Evolutionary conservation across 805 yeast genomes (phyloP).

Genomic region (Candida caryicola): DNA sequence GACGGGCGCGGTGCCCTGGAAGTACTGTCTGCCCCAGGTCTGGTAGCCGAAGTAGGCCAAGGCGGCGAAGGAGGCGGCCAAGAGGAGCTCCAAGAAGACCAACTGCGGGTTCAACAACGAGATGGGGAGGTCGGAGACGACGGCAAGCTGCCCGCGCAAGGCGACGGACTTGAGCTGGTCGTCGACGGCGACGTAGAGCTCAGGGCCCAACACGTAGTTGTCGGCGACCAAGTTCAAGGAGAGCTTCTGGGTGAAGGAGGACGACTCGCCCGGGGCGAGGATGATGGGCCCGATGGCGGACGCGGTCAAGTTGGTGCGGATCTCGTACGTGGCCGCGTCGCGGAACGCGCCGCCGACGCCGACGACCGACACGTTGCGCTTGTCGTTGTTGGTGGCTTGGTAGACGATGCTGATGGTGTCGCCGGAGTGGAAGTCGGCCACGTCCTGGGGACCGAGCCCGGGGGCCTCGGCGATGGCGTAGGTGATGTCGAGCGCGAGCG

Average conservation of each 20-base stretch:
- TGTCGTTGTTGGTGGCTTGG: conserved; percentile 53
- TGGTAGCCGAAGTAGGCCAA: conserved; percentile 41
- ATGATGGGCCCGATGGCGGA: conserved; percentile 60
- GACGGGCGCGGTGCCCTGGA: conserved; percentile 37
- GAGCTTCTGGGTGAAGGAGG: conserved; percentile 55
- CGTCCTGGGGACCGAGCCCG: conserved; percentile 33
- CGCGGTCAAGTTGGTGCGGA: conserved; percentile 60
- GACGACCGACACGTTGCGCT: conserved; percentile 47
- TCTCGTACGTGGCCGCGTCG: conserved; percentile 51
- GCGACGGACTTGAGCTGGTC: conserved; percentile 53
- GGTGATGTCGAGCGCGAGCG: conserved; percentile 44
- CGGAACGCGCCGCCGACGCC: conserved; percentile 70
- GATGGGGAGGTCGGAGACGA: conserved; percentile 61
- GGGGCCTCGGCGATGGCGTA: conserved; percentile 50
- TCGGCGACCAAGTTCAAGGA: conserved; percentile 57
- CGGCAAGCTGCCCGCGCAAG: conserved; percentile 55
- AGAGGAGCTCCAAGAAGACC: conserved; percentile 55
- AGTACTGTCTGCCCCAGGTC: conserved; percentile 45
- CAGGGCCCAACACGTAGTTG: conserved; percentile 58
- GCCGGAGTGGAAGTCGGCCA: conserved; percentile 46
- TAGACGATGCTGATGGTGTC: conserved; percentile 53
- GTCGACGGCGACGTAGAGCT: conserved; percentile 50
- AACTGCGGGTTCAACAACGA: conserved; percentile 74
- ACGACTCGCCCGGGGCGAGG: conserved; percentile 48
- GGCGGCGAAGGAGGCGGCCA: conserved; percentile 26